Base-by-base conservation (phyloP, 2,329 filamentous ascomycete species). In the Aureobasidium mangrovei region DNA sequence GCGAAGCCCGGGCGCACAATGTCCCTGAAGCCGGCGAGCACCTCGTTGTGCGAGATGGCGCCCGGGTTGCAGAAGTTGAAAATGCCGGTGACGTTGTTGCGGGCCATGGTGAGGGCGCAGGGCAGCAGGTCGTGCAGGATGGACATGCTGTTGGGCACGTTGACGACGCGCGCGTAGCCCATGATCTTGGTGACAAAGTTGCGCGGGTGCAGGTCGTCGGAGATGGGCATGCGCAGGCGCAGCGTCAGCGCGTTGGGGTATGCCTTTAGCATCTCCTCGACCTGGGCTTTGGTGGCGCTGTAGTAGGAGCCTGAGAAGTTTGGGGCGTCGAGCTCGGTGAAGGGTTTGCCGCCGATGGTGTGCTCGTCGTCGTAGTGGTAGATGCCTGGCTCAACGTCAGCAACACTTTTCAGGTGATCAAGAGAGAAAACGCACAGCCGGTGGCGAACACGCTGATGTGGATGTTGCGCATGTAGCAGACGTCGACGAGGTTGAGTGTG, bases 11-110 rank as follows among this genome's bases (percentile, higher is more conserved):
- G 82, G 39, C 81, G 76, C 36, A 86, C 77, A 59, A 83, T 80
- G 58, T 84, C 75, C 61, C 77, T 78, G 70, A 84, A 85, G 40
- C 86, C 70, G 2, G 70, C 61, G 38, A 86, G 72, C 5, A 86
- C 81, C 68, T 85, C 81, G 66, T 85, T 85, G 69, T 85, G 82
- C n/a, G 80, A 83, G 65, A 86, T 85, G 59, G 81, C 79, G 9
- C 82, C 83, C 0, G 83, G 83, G 69, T 85, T 86, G 57, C 82
- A 85, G 67, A 85, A 85, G 71, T 86, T 86, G 69, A 82, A 84
- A 60, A 86, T 72, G 18, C 83, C 83, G 1, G 76, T 79, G 40
- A 84, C 82, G 39, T 72, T 70, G 68, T 83, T 74, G 65, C 84
- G 78, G 29, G 82, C 78, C 59, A 85, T 69, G 43, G 82, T 64